Evolutionary conservation across 192 early-diverging fungal species (phyloP).

Genomic region (Phycomyces blakesleeanus): DNA sequence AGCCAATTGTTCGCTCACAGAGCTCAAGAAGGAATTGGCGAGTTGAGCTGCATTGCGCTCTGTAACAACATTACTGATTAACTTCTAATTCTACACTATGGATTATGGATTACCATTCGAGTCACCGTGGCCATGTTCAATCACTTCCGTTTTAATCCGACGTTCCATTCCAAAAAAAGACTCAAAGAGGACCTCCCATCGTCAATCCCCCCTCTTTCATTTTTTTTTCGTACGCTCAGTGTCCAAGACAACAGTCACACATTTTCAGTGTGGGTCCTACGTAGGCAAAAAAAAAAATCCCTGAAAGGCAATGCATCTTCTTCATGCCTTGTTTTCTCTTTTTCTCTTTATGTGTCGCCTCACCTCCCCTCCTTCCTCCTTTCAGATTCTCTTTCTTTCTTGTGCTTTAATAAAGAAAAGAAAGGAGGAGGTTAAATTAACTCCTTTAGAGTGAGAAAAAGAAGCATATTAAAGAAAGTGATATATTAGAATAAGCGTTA

Average conservation of each 20-base stretch:
- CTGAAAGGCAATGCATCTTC: no score
- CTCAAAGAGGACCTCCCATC: neutral
- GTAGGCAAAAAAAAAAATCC: neutral
- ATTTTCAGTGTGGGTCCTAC: neutral
- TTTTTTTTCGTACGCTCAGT: slow-evolving; percentile 1
- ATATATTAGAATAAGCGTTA: no score
- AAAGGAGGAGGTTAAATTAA: neutral
- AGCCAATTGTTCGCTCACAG: slow-evolving; percentile 11
- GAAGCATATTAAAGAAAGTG: no score
- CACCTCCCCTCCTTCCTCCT: no score
- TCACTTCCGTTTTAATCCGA: neutral
- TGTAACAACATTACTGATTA: neutral
- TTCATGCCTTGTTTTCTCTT: neutral
- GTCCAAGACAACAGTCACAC: neutral
- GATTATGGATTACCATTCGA: neutral
- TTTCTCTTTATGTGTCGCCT: neutral
- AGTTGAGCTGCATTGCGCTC: slow-evolving; percentile 9
- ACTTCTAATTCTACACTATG: no score
- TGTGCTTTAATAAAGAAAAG: neutral
- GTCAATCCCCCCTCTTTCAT: neutral
- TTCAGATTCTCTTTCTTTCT: neutral
- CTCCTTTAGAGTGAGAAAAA: no score
- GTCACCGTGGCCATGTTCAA: neutral
- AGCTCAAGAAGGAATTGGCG: slow-evolving; percentile 12
- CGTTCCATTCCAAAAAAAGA: slow-evolving; percentile 5